A percentile compares a stretch with the other conserved stretches of the same genome.
phyloP scores from a whole-genome alignment of 1,139 yeast genomes.

The Saccharomycopsis hybrid region DNA sequence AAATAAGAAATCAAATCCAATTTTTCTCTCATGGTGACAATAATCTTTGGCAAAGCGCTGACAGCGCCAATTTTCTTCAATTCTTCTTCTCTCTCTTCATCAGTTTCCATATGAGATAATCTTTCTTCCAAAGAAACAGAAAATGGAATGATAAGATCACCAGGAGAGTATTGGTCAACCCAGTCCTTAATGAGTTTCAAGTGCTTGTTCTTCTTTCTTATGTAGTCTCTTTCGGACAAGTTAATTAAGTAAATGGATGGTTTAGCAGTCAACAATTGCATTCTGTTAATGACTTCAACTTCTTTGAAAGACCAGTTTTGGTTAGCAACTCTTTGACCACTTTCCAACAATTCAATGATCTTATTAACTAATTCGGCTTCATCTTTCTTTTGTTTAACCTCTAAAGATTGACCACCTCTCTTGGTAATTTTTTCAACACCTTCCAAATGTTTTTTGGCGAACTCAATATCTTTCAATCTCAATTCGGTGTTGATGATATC shows the following conservation, averaged over 20 bases:
- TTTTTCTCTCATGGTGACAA: conserved; percentile 76
- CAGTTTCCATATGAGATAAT: conserved; percentile 80
- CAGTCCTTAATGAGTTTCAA: conserved; percentile 88
- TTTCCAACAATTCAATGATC: conserved; percentile 69
- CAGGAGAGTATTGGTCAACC: conserved; percentile 92
- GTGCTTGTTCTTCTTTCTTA: conserved; percentile 97
- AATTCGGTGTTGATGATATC: conserved; percentile 88
- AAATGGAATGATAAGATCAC: conserved; percentile 90
- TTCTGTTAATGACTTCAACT: conserved; percentile 80
- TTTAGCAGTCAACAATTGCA: conserved; percentile 89
- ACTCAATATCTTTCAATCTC: conserved; percentile 94
- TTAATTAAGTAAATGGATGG: conserved; percentile 94
- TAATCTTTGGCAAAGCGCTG: conserved; percentile 85
- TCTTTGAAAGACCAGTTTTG: conserved; percentile 86
- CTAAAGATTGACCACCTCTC: conserved; percentile 94
- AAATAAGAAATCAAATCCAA: conserved; percentile 77
- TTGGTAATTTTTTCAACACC: conserved; percentile 78
- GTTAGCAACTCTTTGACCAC: conserved; percentile 87
- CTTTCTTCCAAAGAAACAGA: conserved; percentile 92
- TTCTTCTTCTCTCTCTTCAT: conserved; percentile 89
- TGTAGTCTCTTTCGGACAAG: conserved; percentile 87
- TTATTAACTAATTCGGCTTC: conserved; percentile 77
- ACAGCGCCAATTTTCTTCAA: conserved; percentile 78
- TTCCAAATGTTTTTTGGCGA: conserved; percentile 86
- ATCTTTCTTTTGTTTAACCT: conserved; percentile 90